phyloP scores from a whole-genome alignment of 495 filamentous ascomycete species.

The Penicillium goetzii region DNA sequence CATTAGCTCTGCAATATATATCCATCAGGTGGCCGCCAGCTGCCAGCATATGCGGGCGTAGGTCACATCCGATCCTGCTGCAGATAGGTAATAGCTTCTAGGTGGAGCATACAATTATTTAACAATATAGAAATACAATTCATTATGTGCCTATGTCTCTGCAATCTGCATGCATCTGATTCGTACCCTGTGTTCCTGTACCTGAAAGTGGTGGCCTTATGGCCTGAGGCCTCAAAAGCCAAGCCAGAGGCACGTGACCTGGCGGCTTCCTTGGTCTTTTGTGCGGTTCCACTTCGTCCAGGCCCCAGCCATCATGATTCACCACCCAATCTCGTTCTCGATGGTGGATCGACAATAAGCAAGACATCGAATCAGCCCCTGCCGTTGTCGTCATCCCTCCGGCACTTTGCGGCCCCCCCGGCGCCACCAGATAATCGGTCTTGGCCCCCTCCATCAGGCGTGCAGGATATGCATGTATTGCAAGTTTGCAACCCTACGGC shows the following conservation, averaged over 20 bases:
- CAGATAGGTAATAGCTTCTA: too few species aligned
- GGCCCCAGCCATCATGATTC: background rate
- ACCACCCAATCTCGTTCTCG: conserved; percentile 5
- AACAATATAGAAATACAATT: background rate
- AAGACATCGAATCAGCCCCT: conserved; percentile 20
- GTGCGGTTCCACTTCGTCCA: background rate
- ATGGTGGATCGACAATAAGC: background rate
- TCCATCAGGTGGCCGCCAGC: too few species aligned
- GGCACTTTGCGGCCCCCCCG: conserved; percentile 21
- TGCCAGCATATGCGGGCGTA: too few species aligned
- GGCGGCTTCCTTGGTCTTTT: background rate
- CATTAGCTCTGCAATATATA: too few species aligned
- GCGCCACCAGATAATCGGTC: conserved; percentile 10
- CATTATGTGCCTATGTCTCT: too few species aligned
- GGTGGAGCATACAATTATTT: background rate
- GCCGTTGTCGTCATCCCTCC: conserved; percentile 25
- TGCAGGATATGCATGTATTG: background rate
- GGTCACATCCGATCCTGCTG: too few species aligned
- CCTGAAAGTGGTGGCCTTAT: background rate
- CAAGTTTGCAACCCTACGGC: conserved; percentile 2
- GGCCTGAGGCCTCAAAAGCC: background rate
- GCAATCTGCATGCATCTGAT: background rate
- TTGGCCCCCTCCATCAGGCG: conserved; percentile 3
- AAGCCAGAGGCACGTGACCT: background rate
- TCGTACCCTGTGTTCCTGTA: background rate